Evolutionary conservation across 2,329 filamentous ascomycete genomes (phyloP).

Genomic region (Talaromyces sp.): DNA sequence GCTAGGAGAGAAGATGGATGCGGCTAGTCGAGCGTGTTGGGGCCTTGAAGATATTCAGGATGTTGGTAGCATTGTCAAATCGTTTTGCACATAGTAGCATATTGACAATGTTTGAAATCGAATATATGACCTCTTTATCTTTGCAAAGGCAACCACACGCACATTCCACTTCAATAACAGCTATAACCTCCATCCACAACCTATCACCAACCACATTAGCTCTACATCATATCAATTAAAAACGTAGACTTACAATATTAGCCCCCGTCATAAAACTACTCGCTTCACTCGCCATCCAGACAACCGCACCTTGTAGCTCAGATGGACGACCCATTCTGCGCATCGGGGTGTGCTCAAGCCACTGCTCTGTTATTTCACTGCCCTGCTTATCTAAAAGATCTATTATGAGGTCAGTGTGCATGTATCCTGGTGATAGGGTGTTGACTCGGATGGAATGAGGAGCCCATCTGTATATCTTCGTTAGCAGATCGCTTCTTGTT

Average conservation of each 20-base stretch:
- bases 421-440: conserved; percentile 40
- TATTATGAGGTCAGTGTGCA: conserved; percentile 35
- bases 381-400: conserved; percentile 37
- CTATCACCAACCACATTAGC: background rate
- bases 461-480: conserved; percentile 26
- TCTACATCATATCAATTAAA: background rate
- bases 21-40: no score
- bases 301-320: conserved; percentile 39
- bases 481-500: background rate
- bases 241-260: conserved; percentile 17
- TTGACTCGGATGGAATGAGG: conserved; percentile 41
- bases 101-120: no score
- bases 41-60: no score
- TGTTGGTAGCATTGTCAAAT: no score
- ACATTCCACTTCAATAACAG: background rate
- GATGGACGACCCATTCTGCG: conserved; percentile 39
- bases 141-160: background rate
- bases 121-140: background rate
- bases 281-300: conserved; percentile 29
- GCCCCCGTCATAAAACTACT: conserved; percentile 23
- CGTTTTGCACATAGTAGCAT: no score
- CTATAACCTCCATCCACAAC: conserved; percentile 1
- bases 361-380: conserved; percentile 37
- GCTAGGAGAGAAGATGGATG: no score
- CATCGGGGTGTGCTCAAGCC: conserved; percentile 40